Base-by-base conservation (phyloP, 345 rosid species). In the Moricandia arvensis region DNA sequence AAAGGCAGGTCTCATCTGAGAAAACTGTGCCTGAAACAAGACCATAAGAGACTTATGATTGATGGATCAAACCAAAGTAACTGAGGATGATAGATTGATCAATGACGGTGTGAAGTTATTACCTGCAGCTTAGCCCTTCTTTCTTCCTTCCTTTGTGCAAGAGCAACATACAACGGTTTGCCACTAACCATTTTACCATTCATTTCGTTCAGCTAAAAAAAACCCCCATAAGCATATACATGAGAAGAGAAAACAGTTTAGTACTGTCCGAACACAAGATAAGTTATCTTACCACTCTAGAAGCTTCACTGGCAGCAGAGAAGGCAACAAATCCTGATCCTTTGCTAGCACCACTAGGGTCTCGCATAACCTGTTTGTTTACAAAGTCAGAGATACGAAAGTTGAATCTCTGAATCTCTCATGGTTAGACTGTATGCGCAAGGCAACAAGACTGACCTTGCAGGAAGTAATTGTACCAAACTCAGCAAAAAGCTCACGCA, bases 91-190 rank as follows among this genome's bases (percentile, higher is more conserved):
- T 21, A 21, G 24, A 2, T 21, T 21, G 24, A 0, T 21, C 24
- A 21, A 21, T 21, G 24, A 21, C 24, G 24, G 24, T 21, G 24
- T 21, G 24, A 21, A 21, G 24, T 21, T 21, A 21, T 21, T 21
- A 21, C 24, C 24, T 92, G 93, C 79, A 95, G 72, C 85, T 93
- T 89, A 69, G 97, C 96, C 79, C 92, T 87, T 79, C 99, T 82
- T 71, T 94, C 97, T 85, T 92, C 99, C 74, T 92, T 95, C 65
- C 96, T 77, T 45, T 95, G 97, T 16, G 99, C 99, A 80, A 86
- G 91, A 9, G 97, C 97, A 15, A 92, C 99, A 82, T 90, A 95
- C 16, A 95, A 83, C 0, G 97, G 99, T 81, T 95, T 92, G 84
- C 89, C 86, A 71, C 84, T 87, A 60, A 95, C 80, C 92, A 95